Evolutionary conservation across 129 eudicot species (phyloP).

Genomic region (Centella asiatica): DNA sequence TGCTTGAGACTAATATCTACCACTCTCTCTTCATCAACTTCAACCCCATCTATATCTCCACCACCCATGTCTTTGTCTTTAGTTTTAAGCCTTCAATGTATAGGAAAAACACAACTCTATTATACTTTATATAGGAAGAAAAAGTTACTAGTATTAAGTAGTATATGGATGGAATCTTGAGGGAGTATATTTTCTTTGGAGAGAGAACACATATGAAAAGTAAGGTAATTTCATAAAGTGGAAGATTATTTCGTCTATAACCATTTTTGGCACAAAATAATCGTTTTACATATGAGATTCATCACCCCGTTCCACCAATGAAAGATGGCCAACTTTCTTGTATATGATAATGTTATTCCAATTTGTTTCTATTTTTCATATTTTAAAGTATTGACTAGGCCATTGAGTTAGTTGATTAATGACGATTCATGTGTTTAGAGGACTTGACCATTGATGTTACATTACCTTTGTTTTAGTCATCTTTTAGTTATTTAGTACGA

Average conservation of each 20-base stretch:
- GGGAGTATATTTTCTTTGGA: neutral
- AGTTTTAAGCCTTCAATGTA: neutral
- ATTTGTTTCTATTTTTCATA: too few species aligned
- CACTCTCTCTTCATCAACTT: slow-evolving; percentile 14
- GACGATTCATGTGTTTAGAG: too few species aligned
- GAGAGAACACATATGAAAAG: neutral
- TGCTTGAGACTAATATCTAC: slow-evolving; percentile 39
- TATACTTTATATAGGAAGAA: slow-evolving; percentile 9
- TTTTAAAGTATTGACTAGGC: too few species aligned
- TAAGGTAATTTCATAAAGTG: slow-evolving; percentile 12
- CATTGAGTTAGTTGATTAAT: too few species aligned
- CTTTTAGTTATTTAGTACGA: too few species aligned
- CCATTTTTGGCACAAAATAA: too few species aligned
- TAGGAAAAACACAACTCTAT: neutral
- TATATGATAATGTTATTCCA: too few species aligned
- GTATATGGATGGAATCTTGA: too few species aligned
- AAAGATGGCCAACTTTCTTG: slow-evolving; percentile 15
- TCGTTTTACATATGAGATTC: slow-evolving; percentile 16
- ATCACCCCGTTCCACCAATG: slow-evolving; percentile 6
- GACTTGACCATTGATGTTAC: too few species aligned
- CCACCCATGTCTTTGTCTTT: neutral
- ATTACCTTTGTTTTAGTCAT: too few species aligned
- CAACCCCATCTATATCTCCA: slow-evolving; percentile 13
- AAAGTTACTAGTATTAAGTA: neutral
- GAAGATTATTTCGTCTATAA: slow-evolving; percentile 11